These are phyloP conservation scores for Herpetospermum pedunculosum DNA, from an alignment of 306 rosid genomes.

Conservation along the genomic window DNA sequence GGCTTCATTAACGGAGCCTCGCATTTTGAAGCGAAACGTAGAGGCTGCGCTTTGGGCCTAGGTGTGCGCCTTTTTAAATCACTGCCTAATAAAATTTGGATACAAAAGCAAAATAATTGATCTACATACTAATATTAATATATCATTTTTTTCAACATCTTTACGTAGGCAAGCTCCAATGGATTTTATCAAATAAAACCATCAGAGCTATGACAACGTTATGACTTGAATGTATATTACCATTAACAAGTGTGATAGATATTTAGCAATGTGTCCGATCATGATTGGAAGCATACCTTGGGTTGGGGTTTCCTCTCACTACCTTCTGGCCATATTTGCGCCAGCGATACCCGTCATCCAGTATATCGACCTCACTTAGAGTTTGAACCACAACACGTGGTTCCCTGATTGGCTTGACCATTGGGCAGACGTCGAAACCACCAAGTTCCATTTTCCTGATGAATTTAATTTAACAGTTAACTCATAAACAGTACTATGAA, in stretches of 20 bases:
- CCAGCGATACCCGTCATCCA: conserved; percentile 99
- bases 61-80: too few species aligned
- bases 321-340: conserved; percentile 98
- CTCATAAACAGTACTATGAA: conserved; percentile 10
- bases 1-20: too few species aligned
- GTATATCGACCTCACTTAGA: conserved; percentile 90
- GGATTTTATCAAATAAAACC: not conserved
- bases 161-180: not conserved
- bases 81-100: not conserved
- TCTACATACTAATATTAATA: not conserved
- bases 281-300: conserved; percentile 46
- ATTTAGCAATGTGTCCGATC: not conserved
- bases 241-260: not conserved
- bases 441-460: conserved; percentile 78
- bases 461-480: conserved; percentile 9
- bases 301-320: conserved; percentile 98
- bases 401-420: conserved; percentile 89
- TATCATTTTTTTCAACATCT: not conserved
- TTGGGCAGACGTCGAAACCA: conserved; percentile 51
- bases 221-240: not conserved
- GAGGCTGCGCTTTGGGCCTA: too few species aligned
- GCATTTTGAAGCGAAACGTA: too few species aligned
- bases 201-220: not conserved
- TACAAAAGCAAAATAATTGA: not conserved
- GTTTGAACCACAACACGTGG: conserved; percentile 98